A percentile compares a stretch with the other conserved stretches of the same genome.
Conservation (phyloP, 106 monocot genomes). For the Allium cepa region DNA sequence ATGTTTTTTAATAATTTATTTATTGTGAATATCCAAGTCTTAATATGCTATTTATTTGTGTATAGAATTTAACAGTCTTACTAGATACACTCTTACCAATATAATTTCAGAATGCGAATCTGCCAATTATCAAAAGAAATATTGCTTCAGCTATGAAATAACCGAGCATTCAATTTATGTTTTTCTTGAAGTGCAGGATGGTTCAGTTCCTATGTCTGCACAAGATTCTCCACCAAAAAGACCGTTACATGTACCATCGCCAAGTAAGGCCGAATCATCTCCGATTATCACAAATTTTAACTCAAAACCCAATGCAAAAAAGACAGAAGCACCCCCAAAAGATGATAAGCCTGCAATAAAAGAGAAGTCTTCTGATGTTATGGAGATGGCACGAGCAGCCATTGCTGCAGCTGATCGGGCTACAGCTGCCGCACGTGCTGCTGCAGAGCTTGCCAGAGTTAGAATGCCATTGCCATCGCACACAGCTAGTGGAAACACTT, state of each 20-base stretch:
- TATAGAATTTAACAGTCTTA: not conserved
- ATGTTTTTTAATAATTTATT: too few relatives aligned
- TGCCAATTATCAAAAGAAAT: not conserved
- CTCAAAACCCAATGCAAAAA: not conserved
- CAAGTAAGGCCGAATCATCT: slow-evolving; percentile 1
- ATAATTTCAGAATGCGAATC: not conserved
- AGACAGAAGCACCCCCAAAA: slow-evolving; percentile 2
- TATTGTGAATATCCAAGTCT: too few relatives aligned
- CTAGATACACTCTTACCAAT: not conserved
- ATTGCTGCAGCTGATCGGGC: slow-evolving; percentile 75
- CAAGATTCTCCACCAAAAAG: slow-evolving; percentile 1
- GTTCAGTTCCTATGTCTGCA: slow-evolving; percentile 17
- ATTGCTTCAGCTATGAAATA: not conserved
- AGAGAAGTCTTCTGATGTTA: slow-evolving; percentile 32
- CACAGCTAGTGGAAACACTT: too few relatives aligned
- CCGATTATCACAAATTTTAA: not conserved
- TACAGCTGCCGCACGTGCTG: slow-evolving; percentile 55
- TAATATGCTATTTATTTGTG: not conserved
- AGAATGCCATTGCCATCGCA: slow-evolving; percentile 1
- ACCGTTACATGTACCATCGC: not conserved
- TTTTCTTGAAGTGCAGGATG: slow-evolving; percentile 31
- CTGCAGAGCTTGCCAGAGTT: slow-evolving; percentile 57
- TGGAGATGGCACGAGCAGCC: slow-evolving; percentile 75
- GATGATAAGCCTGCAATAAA: slow-evolving; percentile 9
- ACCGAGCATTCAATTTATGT: not conserved